A percentile compares a stretch with the other conserved stretches of the same genome.
Evolutionary conservation across 805 yeast species (phyloP).

Genomic region (Ogataea glucozyma): DNA sequence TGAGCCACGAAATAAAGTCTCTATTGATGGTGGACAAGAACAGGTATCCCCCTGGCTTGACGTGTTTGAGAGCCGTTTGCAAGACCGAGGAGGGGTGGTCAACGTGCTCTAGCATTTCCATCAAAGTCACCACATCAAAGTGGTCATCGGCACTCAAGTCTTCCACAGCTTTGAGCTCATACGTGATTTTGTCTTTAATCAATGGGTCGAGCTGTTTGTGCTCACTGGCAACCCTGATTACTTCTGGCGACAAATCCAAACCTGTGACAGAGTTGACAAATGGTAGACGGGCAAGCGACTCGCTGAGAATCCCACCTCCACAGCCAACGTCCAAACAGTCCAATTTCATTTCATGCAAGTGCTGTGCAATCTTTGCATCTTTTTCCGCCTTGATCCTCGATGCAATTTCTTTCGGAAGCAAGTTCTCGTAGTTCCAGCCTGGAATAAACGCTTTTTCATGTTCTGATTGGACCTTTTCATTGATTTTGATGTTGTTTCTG

Average conservation of each 20-base stretch:
- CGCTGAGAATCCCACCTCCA: slow-evolving; percentile 96
- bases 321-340: slow-evolving; percentile 88
- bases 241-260: slow-evolving; percentile 83
- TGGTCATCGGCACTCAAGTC: slow-evolving; percentile 44
- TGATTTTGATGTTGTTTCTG: slow-evolving; percentile 43
- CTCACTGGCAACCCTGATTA: slow-evolving; percentile 70
- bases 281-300: slow-evolving; percentile 77
- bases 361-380: slow-evolving; percentile 44
- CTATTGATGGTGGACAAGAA: slow-evolving; percentile 92
- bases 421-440: slow-evolving; percentile 62
- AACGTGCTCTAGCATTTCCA: slow-evolving; percentile 95
- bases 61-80: slow-evolving; percentile 62
- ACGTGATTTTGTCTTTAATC: slow-evolving; percentile 49
- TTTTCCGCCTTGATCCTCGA: slow-evolving; percentile 51
- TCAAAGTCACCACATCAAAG: slow-evolving; percentile 82
- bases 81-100: slow-evolving; percentile 77
- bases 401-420: slow-evolving; percentile 61
- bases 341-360: slow-evolving; percentile 40
- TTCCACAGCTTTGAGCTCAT: slow-evolving; percentile 65
- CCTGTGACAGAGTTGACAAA: slow-evolving; percentile 69
- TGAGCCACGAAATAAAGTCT: slow-evolving; percentile 82
- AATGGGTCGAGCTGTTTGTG: slow-evolving; percentile 72
- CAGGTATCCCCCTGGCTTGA: slow-evolving; percentile 79
- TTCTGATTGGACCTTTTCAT: slow-evolving; percentile 37
- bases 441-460: slow-evolving; percentile 65